Base-by-base conservation (phyloP, 2,329 filamentous ascomycete genomes). In the Fonsecaea erecta region DNA sequence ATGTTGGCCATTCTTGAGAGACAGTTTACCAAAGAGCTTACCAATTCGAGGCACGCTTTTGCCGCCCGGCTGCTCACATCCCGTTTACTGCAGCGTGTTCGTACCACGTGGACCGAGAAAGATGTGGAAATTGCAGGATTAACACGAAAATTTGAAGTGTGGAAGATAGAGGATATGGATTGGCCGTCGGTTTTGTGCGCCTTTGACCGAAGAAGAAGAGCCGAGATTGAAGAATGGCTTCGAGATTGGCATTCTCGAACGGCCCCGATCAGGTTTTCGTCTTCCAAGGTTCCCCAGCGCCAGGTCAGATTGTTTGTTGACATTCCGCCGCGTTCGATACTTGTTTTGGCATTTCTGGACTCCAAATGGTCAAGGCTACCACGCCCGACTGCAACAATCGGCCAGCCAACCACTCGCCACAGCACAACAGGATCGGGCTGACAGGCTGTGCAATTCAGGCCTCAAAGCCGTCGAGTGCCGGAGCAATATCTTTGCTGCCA, bases 261-360 rank as follows among this genome's bases (percentile, higher is more conserved):
- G 1, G 18, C 59, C 21, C n/a, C 60, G 6, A 63, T 72, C 32
- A 52, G 52, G 34, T 52, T 71, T 18, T 52, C 57, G 26, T 28
- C 40, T 8, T 57, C 53, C 1, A 34, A 61, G 34, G 61, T 64
- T 8, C 52, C 48, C 21, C 57, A 43, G 67, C 84, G 84, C 21
- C 88, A 87, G 12, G 93, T 99, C 71, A 82, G 90, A 32, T 96
- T 99, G 60, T 91, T 93, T 0, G 93, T 99, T 14, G 92, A 97
- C 64, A 87, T 99, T 1, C 94, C 94, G 0, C 88, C 90, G 1
- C 83, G 97, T 1, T 87, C 91, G 54, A 86, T 97, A 21, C 86
- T 98, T 0, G 90, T 96, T 76, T 96, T 91, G 0, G 89, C 90
- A 2, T 87, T 90, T 59, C 83, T 94, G 64, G 71, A 59, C 63